A percentile compares a stretch with the other conserved stretches of the same genome.
Evolutionary conservation across 441 rosid species (phyloP).

Genomic region (Populus hybrid): DNA sequence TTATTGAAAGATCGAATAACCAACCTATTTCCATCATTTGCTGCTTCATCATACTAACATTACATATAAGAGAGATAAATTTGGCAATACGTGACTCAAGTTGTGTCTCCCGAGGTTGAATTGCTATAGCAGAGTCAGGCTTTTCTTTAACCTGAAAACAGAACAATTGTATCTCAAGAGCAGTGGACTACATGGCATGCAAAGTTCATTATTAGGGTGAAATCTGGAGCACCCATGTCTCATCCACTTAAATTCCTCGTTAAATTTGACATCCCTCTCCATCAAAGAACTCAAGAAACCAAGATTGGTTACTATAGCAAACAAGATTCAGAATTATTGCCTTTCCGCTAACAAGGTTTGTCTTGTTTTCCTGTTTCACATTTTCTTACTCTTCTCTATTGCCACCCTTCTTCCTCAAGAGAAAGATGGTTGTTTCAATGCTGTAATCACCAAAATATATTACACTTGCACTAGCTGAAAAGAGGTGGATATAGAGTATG

Average conservation of each 20-base stretch:
- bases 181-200: neutral
- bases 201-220: neutral
- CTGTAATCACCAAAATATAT: neutral
- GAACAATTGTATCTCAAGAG: conserved; percentile 10
- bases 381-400: neutral
- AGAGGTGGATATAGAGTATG: neutral
- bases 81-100: conserved; percentile 66
- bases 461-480: neutral
- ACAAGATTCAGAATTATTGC: neutral
- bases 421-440: neutral
- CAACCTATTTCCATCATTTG: conserved; percentile 95
- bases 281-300: neutral
- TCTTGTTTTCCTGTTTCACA: neutral
- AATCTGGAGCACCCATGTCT: neutral
- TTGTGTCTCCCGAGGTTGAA: conserved; percentile 61
- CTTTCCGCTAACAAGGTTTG: neutral
- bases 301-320: neutral
- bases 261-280: neutral
- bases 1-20: conserved; percentile 22
- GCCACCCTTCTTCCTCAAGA: neutral
- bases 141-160: conserved; percentile 41
- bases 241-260: neutral
- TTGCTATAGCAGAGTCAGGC: conserved; percentile 32
- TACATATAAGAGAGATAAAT: conserved; percentile 84
- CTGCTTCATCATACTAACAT: conserved; percentile 85